Evolutionary conservation across 192 early-diverging fungal species (phyloP).

Genomic region (Pilobolus umbonatus): DNA sequence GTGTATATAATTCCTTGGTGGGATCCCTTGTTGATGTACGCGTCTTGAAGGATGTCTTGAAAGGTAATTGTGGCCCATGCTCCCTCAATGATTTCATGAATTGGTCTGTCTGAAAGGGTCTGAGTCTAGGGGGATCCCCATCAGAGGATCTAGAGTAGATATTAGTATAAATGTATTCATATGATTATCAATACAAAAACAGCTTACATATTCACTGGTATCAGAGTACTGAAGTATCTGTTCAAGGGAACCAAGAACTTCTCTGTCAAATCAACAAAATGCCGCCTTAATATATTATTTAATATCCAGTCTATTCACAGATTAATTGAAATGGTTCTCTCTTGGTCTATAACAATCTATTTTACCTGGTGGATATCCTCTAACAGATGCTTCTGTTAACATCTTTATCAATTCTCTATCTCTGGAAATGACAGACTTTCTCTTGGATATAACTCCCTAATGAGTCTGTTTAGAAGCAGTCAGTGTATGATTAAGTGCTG

Average conservation of each 20-base stretch:
- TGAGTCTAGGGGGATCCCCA: slow-evolving; percentile 44
- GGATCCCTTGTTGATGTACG: slow-evolving; percentile 49
- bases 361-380: slow-evolving; percentile 65
- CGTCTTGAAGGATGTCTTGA: slow-evolving; percentile 46
- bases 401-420: slow-evolving; percentile 80
- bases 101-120: slow-evolving; percentile 71
- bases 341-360: too few relatives aligned
- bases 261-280: slow-evolving; percentile 92
- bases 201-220: slow-evolving; percentile 61
- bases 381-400: slow-evolving; percentile 65
- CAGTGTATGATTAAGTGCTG: neutral
- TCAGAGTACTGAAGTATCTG: slow-evolving; percentile 84
- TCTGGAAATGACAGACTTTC: slow-evolving; percentile 75
- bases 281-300: slow-evolving; percentile 87
- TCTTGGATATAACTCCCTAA: slow-evolving; percentile 58
- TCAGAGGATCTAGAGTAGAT: neutral
- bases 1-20: slow-evolving; percentile 75
- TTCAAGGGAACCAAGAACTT: slow-evolving; percentile 94
- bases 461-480: neutral
- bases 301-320: slow-evolving; percentile 73
- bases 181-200: neutral
- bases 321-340: too few relatives aligned
- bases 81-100: slow-evolving; percentile 64
- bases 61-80: slow-evolving; percentile 44
- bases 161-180: neutral